Evolutionary conservation across 441 rosid genomes (phyloP).

Genomic region (Viola pubescens): DNA sequence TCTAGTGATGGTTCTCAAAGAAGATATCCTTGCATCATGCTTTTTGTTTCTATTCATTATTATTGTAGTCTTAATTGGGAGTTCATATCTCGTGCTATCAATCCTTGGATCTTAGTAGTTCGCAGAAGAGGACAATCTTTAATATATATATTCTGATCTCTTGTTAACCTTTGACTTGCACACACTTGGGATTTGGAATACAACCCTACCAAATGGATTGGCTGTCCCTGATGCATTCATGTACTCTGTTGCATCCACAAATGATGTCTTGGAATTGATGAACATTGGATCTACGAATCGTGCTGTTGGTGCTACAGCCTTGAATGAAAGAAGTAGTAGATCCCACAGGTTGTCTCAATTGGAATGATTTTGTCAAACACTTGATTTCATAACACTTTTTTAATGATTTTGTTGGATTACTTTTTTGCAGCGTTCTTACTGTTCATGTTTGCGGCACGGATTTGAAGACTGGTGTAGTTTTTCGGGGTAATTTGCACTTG

Average conservation of each 20-base stretch:
- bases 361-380: background rate
- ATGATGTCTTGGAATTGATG: slow-evolving; percentile 30
- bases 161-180: slow-evolving; percentile 26
- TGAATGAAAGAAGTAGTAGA: slow-evolving; percentile 36
- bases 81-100: background rate
- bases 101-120: background rate
- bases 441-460: slow-evolving; percentile 30
- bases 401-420: slow-evolving; percentile 3
- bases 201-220: slow-evolving; percentile 32
- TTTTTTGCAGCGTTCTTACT: slow-evolving; percentile 27
- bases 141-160: background rate
- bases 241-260: slow-evolving; percentile 26
- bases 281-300: slow-evolving; percentile 27
- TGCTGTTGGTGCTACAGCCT: slow-evolving; percentile 26
- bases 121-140: no score
- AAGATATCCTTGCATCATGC: slow-evolving; percentile 25
- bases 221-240: slow-evolving; percentile 36
- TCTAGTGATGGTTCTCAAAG: slow-evolving; percentile 23
- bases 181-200: slow-evolving; percentile 38
- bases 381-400: background rate
- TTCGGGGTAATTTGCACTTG: slow-evolving; percentile 29
- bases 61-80: background rate
- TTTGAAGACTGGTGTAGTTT: slow-evolving; percentile 22
- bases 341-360: slow-evolving; percentile 26
- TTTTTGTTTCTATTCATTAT: background rate